phyloP scores from a whole-genome alignment of 805 yeast species.

The Saccharomycopsis malanga region DNA sequence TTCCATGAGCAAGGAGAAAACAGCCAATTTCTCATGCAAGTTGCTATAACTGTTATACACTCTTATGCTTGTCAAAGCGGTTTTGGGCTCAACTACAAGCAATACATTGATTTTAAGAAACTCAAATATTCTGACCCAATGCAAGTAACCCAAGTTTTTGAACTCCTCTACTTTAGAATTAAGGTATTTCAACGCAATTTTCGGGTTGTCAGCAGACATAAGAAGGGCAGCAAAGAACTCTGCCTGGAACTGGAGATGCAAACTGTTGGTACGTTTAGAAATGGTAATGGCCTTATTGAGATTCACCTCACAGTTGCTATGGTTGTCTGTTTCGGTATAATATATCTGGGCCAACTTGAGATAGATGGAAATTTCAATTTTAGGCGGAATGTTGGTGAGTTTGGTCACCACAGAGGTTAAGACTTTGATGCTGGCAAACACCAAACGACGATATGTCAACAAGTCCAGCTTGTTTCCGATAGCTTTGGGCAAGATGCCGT shows the following conservation, averaged over 20 bases:
- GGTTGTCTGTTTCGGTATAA: slow-evolving; percentile 14
- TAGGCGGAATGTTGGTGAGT: slow-evolving; percentile 11
- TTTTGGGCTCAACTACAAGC: slow-evolving; percentile 8
- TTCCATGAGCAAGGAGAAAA: slow-evolving; percentile 11
- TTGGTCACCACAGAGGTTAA: slow-evolving; percentile 13
- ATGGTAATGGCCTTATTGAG: slow-evolving; percentile 20
- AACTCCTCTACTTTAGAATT: slow-evolving; percentile 16
- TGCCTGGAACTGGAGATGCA: slow-evolving; percentile 16
- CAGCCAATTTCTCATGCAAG: slow-evolving; percentile 1
- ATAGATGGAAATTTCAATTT: slow-evolving; percentile 10
- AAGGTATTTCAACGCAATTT: slow-evolving; percentile 15
- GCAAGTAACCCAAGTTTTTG: slow-evolving; percentile 8
- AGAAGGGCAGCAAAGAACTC: slow-evolving; percentile 16
- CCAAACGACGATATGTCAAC: slow-evolving; percentile 7
- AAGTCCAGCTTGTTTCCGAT: background rate
- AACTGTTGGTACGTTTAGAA: slow-evolving; percentile 5
- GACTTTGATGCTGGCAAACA: slow-evolving; percentile 17
- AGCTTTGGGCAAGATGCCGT: slow-evolving; percentile 4
- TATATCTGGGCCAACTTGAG: slow-evolving; percentile 19
- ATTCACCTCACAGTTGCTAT: slow-evolving; percentile 7
- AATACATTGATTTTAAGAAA: slow-evolving; percentile 9
- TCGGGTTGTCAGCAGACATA: slow-evolving; percentile 8
- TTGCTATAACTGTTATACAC: slow-evolving; percentile 5
- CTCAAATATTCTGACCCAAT: slow-evolving; percentile 18
- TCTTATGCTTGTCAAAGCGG: slow-evolving; percentile 5